Conservation (phyloP, 2,329 filamentous ascomycete species). For the Alternaria conjuncta region DNA sequence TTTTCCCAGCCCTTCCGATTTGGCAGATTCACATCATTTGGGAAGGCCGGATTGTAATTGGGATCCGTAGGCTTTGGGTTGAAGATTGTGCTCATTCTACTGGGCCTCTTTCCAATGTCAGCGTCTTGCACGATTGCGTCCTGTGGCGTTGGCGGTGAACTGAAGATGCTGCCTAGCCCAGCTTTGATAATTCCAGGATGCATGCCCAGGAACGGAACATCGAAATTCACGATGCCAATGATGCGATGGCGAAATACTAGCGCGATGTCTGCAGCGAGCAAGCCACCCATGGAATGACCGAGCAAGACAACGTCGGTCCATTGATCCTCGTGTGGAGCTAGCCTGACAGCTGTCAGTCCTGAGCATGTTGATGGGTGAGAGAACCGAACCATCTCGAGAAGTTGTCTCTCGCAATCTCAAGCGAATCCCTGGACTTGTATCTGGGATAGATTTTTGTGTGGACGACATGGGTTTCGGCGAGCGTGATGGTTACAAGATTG, state of each 20-base stretch:
- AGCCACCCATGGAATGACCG: conserved; percentile 89
- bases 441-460: conserved; percentile 86
- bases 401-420: conserved; percentile 77
- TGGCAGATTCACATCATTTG: conserved; percentile 74
- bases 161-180: conserved; percentile 80
- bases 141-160: conserved; percentile 47
- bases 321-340: conserved; percentile 75
- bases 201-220: conserved; percentile 86
- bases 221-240: conserved; percentile 80
- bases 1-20: conserved; percentile 72
- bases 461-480: conserved; percentile 77
- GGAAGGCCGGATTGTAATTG: conserved; percentile 76
- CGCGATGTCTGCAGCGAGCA: conserved; percentile 80
- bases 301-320: conserved; percentile 81
- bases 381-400: conserved; percentile 73
- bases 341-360: conserved; percentile 54
- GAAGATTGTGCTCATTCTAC: conserved; percentile 46
- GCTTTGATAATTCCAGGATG: conserved; percentile 87
- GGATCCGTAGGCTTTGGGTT: conserved; percentile 57
- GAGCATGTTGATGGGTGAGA: neutral
- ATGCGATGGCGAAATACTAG: conserved; percentile 78
- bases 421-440: conserved; percentile 76
- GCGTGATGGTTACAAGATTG: conserved; percentile 68
- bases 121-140: conserved; percentile 26
- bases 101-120: conserved; percentile 27